Conservation (phyloP, 2,329 filamentous ascomycete genomes). For the Cytospora piceicola region DNA sequence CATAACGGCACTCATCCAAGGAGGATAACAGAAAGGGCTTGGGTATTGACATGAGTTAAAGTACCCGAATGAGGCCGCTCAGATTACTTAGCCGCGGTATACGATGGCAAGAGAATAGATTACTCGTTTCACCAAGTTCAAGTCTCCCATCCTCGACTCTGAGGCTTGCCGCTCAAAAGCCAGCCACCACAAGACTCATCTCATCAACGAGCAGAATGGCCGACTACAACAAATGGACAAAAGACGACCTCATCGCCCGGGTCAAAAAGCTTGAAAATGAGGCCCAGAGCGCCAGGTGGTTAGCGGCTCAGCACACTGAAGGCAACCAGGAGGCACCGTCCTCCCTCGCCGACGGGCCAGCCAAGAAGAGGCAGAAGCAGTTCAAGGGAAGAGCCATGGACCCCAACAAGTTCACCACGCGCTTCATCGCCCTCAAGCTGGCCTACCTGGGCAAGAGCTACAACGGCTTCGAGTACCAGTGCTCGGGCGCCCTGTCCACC, state of each 20-base stretch:
- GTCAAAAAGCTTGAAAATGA: slow-evolving; percentile 71
- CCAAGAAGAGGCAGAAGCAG: slow-evolving; percentile 41
- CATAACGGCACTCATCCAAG: neutral
- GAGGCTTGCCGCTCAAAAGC: neutral
- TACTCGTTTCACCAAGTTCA: neutral
- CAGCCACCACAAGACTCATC: slow-evolving; percentile 3
- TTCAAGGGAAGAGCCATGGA: slow-evolving; percentile 66
- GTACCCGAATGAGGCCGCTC: slow-evolving; percentile 22
- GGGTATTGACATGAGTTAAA: slow-evolving; percentile 13
- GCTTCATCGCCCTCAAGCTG: slow-evolving; percentile 88
- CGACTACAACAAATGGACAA: slow-evolving; percentile 69
- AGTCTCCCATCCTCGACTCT: neutral
- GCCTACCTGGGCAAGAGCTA: slow-evolving; percentile 91
- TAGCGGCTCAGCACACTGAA: neutral
- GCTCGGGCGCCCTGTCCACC: slow-evolving; percentile 72
- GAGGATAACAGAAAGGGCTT: neutral
- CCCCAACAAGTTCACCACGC: slow-evolving; percentile 77
- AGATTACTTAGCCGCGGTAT: neutral
- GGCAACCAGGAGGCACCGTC: neutral
- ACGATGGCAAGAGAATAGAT: slow-evolving; percentile 25
- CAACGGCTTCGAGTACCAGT: slow-evolving; percentile 89
- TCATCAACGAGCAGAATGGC: slow-evolving; percentile 28
- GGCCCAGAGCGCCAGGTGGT: slow-evolving; percentile 41
- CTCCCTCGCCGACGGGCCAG: slow-evolving; percentile 5
- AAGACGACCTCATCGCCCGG: slow-evolving; percentile 68